Percentiles rank a stretch among this genome's conserved stretches.
These are phyloP conservation scores for Torulaspora pretoriensis DNA, from an alignment of 1,139 yeast species.

Conservation along the genomic window DNA sequence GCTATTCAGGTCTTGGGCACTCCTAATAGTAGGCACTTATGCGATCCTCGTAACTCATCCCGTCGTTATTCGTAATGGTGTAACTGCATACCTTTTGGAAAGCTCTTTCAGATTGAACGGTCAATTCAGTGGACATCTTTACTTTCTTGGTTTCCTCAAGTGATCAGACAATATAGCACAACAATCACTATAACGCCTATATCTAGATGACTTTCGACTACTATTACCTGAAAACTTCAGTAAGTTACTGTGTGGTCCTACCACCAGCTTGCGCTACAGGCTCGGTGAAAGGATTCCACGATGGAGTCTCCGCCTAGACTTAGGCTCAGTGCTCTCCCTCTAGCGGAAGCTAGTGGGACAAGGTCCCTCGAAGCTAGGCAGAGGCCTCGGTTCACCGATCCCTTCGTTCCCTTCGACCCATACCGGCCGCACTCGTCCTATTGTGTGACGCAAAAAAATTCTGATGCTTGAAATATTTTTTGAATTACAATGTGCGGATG, in stretches of 20 bases:
- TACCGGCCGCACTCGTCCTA: neutral
- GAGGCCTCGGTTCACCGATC: neutral
- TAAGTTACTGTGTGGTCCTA: conserved; percentile 2
- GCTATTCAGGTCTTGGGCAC: no score
- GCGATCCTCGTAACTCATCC: neutral
- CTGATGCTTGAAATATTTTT: neutral
- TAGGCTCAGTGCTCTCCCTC: neutral
- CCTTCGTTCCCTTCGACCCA: neutral
- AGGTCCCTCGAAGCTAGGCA: neutral
- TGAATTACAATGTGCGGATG: neutral
- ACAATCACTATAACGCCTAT: conserved; percentile 5
- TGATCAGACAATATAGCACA: conserved; percentile 7
- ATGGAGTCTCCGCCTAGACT: neutral
- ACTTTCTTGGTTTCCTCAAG: conserved; percentile 27
- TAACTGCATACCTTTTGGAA: conserved; percentile 89
- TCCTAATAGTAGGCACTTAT: neutral
- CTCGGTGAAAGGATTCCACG: neutral
- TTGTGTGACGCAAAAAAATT: neutral
- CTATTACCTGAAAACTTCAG: conserved; percentile 14
- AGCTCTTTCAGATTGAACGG: conserved; percentile 99
- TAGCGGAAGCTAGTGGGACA: neutral
- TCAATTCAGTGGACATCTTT: conserved; percentile 98
- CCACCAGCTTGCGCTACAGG: neutral
- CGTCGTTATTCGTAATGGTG: neutral
- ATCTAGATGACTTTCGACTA: conserved; percentile 3